Base-by-base conservation (phyloP, 768 basidiomycete species). In the Russula sp. region DNA sequence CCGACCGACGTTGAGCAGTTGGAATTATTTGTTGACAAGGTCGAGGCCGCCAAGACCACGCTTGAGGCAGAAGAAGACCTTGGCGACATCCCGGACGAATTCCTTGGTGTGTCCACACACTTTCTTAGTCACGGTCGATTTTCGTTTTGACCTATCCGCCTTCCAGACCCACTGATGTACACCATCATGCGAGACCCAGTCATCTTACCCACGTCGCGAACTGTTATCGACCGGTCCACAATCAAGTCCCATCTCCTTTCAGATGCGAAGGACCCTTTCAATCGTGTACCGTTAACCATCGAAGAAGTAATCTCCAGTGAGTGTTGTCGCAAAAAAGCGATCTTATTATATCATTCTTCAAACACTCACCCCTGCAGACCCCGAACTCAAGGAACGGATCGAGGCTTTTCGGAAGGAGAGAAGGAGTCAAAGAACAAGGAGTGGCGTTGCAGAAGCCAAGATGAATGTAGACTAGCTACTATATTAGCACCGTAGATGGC, bases 181-280 rank as follows among this genome's bases (percentile, higher is more conserved):
- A 89, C 90, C 5, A 70, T 99, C 57, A 99, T 99, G 97, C 86
- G 85, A 58, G 93, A 99, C 72, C 97, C 97, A 3, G 95, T 98
- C 60, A 82, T 84, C 35, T 73, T 99, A 36, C 97, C 97, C 0
- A 85, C 88, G 0, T 98, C 95, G 2, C 79, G 77, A 56, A 76
- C 83, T 0, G 80, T 90, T 38, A 72, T 99, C 46, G 97, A 99
- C 72, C 84, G 90, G 25, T 79, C 88, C 2, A 98, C 95, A 2
- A 98, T 99, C 77, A 96, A 96, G 69, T 89, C 93, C 1, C 94
- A 97, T 72, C 76, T 98, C 39, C 77, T 99, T 20, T 96, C 93
- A 0, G 95, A 97, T 68, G 74, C 86, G 18, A 90, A 85, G 56
- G 97, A 99, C 73, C 97, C 97, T 1, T 99, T 98, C 82, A 99